Conservation (phyloP, 352 stramenopile species). For the Phytophthora vignae region DNA sequence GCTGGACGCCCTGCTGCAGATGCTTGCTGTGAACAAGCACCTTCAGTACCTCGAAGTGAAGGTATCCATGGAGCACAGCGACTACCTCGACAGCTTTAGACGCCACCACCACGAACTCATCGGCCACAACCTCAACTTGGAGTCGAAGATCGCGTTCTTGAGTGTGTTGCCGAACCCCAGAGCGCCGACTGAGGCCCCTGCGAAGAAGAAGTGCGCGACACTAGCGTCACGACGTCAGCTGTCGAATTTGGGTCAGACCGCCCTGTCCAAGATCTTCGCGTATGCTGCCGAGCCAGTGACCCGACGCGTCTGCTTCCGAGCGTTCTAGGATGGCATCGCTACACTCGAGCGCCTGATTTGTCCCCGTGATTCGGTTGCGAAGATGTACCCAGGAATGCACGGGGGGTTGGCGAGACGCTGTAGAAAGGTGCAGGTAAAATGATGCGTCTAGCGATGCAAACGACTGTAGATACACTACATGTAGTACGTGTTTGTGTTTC, state of each 20-base stretch:
- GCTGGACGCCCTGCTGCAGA: constrained; percentile 12
- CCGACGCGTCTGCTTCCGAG: constrained; percentile 16
- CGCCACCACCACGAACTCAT: constrained; percentile 24
- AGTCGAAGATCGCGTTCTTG: constrained; percentile 24
- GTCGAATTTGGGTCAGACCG: not conserved
- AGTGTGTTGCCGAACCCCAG: constrained; percentile 13
- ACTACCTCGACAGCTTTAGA: constrained; percentile 12
- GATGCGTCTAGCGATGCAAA: too few species aligned
- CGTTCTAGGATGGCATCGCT: not conserved
- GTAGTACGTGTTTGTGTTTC: too few species aligned
- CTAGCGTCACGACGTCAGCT: constrained; percentile 4
- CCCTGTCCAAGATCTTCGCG: constrained; percentile 8
- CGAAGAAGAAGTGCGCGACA: constrained; percentile 7
- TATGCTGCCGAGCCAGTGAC: constrained; percentile 14
- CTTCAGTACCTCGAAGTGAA: constrained; percentile 20
- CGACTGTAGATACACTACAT: too few species aligned
- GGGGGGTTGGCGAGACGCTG: too few species aligned
- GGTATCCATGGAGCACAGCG: constrained; percentile 10
- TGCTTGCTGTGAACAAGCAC: constrained; percentile 24
- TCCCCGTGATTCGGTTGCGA: too few species aligned
- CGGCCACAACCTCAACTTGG: constrained; percentile 11
- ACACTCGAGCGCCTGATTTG: not conserved
- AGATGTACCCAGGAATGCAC: too few species aligned
- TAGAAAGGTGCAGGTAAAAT: too few species aligned
- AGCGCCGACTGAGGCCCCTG: not conserved